Base-by-base conservation (phyloP, 2,329 filamentous ascomycete genomes). In the Fusarium aywerte region DNA sequence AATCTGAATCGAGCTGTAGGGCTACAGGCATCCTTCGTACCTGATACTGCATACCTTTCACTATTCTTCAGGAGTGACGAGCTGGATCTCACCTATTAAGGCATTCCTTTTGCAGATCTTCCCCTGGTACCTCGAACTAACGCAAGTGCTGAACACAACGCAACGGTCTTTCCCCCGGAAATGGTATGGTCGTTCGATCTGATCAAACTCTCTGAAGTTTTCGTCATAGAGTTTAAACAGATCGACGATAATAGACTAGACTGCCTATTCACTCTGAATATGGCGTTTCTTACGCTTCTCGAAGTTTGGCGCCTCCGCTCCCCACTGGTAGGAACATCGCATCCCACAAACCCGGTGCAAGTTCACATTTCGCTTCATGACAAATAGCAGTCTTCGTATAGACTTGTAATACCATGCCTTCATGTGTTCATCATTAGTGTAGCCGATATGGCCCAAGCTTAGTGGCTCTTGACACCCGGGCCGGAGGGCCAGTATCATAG, bases 261-360 rank as follows among this genome's bases (percentile, higher is more conserved):
- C 23, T 38, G 13, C n/a, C 12, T 15, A 50, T 35, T 21, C 15
- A 44, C 21, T 44, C 12, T 35, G 15, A n/a, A 11, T 11, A 15
- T 31, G 42, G 39, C 36, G 32, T n/a, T 25, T 7, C 47, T n/a
- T 51, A 20, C 18, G 18, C 33, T 42, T 38, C 56, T 50, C 38
- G 21, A 62, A 66, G 52, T 42, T 67, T 62, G 64, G 64, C 62
- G 64, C 66, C 65, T 69, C 65, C 61, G 62, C 33, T 43, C 35
- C 50, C 25, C 36, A 50, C 33, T 13, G 20, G 27, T 25, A 38
- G 45, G 15, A 48, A 21, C 29, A 49, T 38, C 51, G 16, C 33
- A 27, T 40, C 47, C 52, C 23, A 39, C 13, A 52, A 42, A 40
- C 49, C 27, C 25, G 43, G 40, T 38, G 32, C 21, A 36, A 53